Conservation (phyloP, 768 basidiomycete genomes). For the Lanmaoa pseudosensibilis region DNA sequence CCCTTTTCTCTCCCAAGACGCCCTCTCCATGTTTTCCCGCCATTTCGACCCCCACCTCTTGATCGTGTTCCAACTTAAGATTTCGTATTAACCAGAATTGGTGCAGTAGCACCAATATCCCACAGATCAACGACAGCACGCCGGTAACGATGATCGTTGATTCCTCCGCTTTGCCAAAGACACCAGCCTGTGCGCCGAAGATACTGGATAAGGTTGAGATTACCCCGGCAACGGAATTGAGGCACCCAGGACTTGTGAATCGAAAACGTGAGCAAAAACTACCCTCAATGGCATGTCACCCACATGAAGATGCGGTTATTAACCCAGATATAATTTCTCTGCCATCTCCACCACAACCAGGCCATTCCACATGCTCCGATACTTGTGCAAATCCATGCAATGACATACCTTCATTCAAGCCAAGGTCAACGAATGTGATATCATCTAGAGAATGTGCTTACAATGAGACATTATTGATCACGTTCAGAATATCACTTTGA, state of each 20-base stretch:
- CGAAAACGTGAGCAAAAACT: conserved; percentile 3
- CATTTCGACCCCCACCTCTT: conserved; percentile 40
- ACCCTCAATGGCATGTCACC: conserved; percentile 17
- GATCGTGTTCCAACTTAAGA: conserved; percentile 45
- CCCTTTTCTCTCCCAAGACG: conserved; percentile 20
- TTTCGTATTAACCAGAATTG: conserved; percentile 45
- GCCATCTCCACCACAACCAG: conserved; percentile 62
- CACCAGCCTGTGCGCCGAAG: conserved; percentile 49
- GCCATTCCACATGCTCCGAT: conserved; percentile 54
- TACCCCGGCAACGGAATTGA: conserved; percentile 57
- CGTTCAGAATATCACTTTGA: conserved; percentile 34
- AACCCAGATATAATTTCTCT: conserved; percentile 57
- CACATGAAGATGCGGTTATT: conserved; percentile 58
- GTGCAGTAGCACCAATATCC: conserved; percentile 41
- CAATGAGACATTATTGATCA: conserved; percentile 47
- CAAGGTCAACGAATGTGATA: conserved; percentile 3
- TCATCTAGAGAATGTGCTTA: conserved; percentile 27
- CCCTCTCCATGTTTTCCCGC: conserved; percentile 49
- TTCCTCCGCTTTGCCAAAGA: conserved; percentile 43
- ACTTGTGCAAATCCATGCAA: conserved; percentile 55
- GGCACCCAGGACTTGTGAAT: conserved; percentile 47
- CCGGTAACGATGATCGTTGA: conserved; percentile 51
- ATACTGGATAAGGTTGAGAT: conserved; percentile 54
- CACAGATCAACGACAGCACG: conserved; percentile 41
- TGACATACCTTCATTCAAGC: conserved; percentile 42